Evolutionary conservation across 2,329 filamentous ascomycete species (phyloP).

Genomic region (Colletotrichum agaves): DNA sequence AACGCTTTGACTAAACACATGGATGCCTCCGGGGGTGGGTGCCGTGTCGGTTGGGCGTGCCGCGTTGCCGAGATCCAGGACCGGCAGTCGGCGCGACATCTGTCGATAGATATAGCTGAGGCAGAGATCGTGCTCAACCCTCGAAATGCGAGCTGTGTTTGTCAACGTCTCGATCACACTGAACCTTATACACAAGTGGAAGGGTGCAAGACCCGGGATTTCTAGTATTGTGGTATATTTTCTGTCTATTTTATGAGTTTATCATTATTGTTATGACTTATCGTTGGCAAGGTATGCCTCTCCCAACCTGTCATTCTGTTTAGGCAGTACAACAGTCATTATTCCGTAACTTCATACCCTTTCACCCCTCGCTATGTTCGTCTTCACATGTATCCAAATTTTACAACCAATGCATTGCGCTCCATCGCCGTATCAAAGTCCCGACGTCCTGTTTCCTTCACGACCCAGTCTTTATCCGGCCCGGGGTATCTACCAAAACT

Average conservation of each 20-base stretch:
- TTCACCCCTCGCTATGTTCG: background rate
- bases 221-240: background rate
- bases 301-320: background rate
- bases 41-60: conserved; percentile 1
- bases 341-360: background rate
- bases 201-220: no score
- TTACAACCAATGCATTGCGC: background rate
- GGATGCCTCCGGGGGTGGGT: conserved; percentile 13
- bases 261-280: conserved; percentile 27
- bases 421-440: background rate
- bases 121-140: no score
- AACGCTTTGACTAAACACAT: background rate
- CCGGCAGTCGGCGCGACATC: background rate
- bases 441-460: conserved; percentile 29
- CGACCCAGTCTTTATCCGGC: conserved; percentile 4
- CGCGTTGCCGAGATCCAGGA: conserved; percentile 2
- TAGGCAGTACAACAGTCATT: conserved; percentile 9
- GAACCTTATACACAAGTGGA: no score
- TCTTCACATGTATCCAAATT: background rate
- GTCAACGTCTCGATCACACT: no score
- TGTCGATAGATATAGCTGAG: no score
- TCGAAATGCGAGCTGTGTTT: no score
- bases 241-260: background rate
- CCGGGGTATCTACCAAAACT: conserved; percentile 35
- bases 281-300: background rate